Percentiles rank a stretch among this genome's conserved stretches.
Evolutionary conservation across 257 asterid genomes (phyloP).

Genomic region (Capsicum rhomboideum): DNA sequence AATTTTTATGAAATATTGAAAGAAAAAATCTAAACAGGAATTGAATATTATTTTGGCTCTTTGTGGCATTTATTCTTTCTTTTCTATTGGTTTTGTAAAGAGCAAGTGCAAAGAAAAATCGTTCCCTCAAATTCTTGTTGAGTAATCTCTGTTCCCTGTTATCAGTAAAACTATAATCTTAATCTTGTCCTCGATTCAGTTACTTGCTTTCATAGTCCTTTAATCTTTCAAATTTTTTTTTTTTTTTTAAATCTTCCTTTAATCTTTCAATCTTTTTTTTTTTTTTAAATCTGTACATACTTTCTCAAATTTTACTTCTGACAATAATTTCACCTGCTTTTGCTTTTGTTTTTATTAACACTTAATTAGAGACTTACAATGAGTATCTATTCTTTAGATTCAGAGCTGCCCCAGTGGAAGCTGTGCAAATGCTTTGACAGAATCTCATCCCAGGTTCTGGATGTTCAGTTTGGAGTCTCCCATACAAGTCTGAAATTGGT

Average conservation of each 20-base stretch:
- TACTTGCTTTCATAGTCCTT: neutral
- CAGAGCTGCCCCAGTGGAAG: conserved; percentile 54
- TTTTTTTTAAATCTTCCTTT: too few species aligned
- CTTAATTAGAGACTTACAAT: conserved; percentile 7
- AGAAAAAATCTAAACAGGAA: neutral
- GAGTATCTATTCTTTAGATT: conserved; percentile 33
- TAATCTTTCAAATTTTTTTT: too few species aligned
- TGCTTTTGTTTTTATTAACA: neutral
- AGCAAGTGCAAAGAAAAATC: neutral
- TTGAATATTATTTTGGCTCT: neutral
- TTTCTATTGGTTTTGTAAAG: neutral
- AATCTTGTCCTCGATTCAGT: neutral
- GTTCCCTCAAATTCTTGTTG: neutral
- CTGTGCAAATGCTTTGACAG: conserved; percentile 57
- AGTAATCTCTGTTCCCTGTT: neutral
- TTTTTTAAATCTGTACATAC: too few species aligned
- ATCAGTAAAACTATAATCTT: neutral
- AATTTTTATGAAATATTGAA: neutral
- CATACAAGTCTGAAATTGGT: conserved; percentile 70
- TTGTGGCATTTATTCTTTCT: neutral
- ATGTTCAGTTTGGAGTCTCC: conserved; percentile 67
- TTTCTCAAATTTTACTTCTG: neutral
- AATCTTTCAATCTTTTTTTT: too few species aligned
- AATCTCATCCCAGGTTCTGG: conserved; percentile 47
- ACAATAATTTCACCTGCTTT: neutral